Evolutionary conservation across 1,284 basidiomycete genomes (phyloP).

Genomic region (Ustilago loliicola): DNA sequence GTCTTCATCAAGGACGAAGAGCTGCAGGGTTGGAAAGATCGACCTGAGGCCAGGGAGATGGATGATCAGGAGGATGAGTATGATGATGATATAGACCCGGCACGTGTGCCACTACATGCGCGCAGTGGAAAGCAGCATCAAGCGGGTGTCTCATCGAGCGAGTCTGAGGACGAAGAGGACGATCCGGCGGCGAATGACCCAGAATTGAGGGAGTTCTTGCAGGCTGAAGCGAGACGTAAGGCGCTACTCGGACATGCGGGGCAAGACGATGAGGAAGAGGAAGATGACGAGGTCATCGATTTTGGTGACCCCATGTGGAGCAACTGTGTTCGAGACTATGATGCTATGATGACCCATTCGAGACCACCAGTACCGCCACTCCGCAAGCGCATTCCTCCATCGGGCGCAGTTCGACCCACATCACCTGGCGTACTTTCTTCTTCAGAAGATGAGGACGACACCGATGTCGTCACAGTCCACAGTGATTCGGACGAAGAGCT

Average conservation of each 20-base stretch:
- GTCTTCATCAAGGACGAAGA: constrained; percentile 66
- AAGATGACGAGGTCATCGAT: constrained; percentile 44
- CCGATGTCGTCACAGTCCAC: constrained; percentile 33
- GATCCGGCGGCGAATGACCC: constrained; percentile 48
- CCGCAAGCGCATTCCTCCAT: background rate
- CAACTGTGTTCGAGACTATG: background rate
- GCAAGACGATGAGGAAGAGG: constrained; percentile 21
- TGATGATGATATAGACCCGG: constrained; percentile 39
- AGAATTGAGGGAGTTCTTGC: constrained; percentile 55
- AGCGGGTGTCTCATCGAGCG: constrained; percentile 18
- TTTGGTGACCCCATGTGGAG: constrained; percentile 39
- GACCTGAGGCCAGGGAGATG: constrained; percentile 34
- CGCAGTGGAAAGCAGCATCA: background rate
- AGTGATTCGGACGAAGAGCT: constrained; percentile 51
- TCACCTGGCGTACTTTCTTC: constrained; percentile 8
- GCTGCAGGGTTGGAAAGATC: constrained; percentile 45
- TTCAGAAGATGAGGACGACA: constrained; percentile 35
- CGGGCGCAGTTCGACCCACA: background rate
- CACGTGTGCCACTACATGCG: constrained; percentile 6
- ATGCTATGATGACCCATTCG: background rate
- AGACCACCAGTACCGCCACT: background rate
- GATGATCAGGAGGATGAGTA: constrained; percentile 22
- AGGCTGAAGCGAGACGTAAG: constrained; percentile 47
- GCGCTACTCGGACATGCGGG: constrained; percentile 29
- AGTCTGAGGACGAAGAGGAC: constrained; percentile 25